These are phyloP conservation scores for Viola pubescens DNA, from an alignment of 441 rosid species.

Conservation along the genomic window DNA sequence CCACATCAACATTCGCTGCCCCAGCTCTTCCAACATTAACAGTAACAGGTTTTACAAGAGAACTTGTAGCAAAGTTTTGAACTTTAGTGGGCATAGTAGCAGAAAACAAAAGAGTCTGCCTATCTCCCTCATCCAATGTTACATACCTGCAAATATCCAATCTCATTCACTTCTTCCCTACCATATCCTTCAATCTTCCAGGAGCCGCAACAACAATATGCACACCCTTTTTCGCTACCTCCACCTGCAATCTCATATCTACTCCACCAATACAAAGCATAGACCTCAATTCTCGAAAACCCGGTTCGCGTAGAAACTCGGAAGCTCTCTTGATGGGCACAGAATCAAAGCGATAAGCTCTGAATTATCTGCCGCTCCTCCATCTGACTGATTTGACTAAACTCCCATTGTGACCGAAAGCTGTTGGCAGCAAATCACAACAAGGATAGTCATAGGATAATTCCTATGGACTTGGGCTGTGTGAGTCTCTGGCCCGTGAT, in stretches of 20 bases:
- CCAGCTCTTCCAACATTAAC: constrained; percentile 93
- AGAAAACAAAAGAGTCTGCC: constrained; percentile 85
- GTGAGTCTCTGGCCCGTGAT: too few species aligned
- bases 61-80: constrained; percentile 85
- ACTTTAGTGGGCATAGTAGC: constrained; percentile 96
- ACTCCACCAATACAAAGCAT: constrained; percentile 84
- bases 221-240: constrained; percentile 72
- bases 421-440: too few species aligned
- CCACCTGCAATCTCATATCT: constrained; percentile 85
- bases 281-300: constrained; percentile 66
- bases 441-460: too few species aligned
- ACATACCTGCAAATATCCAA: constrained; percentile 83
- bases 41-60: constrained; percentile 72
- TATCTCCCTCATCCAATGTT: constrained; percentile 91
- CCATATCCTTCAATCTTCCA: constrained; percentile 82
- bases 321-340: constrained; percentile 80
- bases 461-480: too few species aligned
- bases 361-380: too few species aligned
- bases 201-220: constrained; percentile 91
- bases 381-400: too few species aligned
- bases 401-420: too few species aligned
- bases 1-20: constrained; percentile 91
- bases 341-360: constrained; percentile 38
- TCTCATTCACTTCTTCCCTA: constrained; percentile 76
- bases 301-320: constrained; percentile 54